These are phyloP conservation scores for Aphanocladium album DNA, from an alignment of 2,329 filamentous ascomycete species.

Conservation along the genomic window DNA sequence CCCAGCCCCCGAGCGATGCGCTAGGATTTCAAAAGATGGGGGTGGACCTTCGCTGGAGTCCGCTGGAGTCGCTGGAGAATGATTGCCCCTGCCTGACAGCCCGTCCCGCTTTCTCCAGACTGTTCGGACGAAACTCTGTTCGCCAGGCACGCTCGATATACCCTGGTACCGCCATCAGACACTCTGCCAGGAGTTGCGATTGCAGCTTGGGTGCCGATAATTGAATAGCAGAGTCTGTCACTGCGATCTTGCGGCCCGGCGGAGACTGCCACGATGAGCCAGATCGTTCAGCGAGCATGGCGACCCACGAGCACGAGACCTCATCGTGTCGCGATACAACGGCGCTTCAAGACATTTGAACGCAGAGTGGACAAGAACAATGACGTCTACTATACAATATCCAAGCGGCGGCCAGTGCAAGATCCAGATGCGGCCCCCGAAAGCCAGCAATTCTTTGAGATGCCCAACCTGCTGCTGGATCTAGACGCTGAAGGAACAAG, in stretches of 20 bases:
- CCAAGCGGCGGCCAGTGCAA: conserved; percentile 16
- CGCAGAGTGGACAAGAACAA: conserved; percentile 17
- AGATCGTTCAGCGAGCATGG: conserved; percentile 1
- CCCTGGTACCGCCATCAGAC: neutral
- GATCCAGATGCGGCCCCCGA: neutral
- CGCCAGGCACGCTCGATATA: neutral
- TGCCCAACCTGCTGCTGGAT: conserved; percentile 43
- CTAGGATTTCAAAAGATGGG: conserved; percentile 6
- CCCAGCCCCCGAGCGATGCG: conserved; percentile 3
- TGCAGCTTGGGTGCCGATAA: neutral
- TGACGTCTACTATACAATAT: conserved; percentile 24
- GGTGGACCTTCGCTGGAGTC: conserved; percentile 6
- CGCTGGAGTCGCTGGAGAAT: conserved; percentile 2
- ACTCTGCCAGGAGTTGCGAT: neutral
- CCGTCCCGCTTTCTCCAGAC: conserved; percentile 10
- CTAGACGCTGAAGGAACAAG: conserved; percentile 45
- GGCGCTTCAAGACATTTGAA: conserved; percentile 13
- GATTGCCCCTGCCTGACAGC: neutral
- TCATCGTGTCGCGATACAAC: conserved; percentile 5
- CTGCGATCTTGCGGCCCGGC: neutral
- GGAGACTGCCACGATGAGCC: neutral
- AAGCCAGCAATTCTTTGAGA: conserved; percentile 30
- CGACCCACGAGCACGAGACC: conserved; percentile 10
- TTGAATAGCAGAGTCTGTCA: neutral
- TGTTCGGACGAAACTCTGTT: conserved; percentile 10